phyloP scores from a whole-genome alignment of 768 basidiomycete genomes.

The Boletus huronensis region DNA sequence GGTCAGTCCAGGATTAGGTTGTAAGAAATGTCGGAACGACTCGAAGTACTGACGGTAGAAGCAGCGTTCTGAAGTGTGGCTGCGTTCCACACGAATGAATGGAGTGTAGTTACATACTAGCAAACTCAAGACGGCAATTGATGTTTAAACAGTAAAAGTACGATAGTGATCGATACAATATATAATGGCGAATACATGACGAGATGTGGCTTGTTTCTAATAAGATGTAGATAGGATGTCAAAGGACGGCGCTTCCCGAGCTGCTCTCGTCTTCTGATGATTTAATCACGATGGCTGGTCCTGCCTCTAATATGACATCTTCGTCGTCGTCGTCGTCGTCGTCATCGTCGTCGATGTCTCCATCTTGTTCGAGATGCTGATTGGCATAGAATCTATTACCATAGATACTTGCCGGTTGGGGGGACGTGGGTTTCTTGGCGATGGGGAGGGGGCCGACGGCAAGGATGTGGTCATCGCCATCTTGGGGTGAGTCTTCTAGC shows the following conservation, averaged over 20 bases:
- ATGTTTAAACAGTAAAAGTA: not conserved
- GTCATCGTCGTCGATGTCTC: constrained; percentile 60
- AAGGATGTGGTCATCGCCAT: constrained; percentile 48
- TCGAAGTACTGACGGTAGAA: constrained; percentile 3
- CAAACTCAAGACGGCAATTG: not conserved
- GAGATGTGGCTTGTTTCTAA: constrained; percentile 8
- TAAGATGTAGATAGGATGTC: constrained; percentile 10
- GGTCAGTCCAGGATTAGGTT: not conserved
- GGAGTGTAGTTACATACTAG: too few species aligned
- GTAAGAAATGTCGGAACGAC: not conserved
- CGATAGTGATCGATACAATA: constrained; percentile 10
- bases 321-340: constrained; percentile 60
- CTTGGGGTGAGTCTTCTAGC: constrained; percentile 34
- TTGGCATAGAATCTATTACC: constrained; percentile 38
- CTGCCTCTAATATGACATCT: constrained; percentile 73
- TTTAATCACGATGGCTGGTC: constrained; percentile 56
- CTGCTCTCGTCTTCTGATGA: constrained; percentile 19
- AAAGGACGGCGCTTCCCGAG: constrained; percentile 23
- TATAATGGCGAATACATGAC: constrained; percentile 14
- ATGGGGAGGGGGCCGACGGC: constrained; percentile 52
- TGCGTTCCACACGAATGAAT: too few species aligned
- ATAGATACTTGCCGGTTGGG: constrained; percentile 29
- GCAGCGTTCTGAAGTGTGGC: not conserved
- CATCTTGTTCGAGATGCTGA: constrained; percentile 52
- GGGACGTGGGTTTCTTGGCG: constrained; percentile 38